These are phyloP conservation scores for Catharanthus roseus DNA, from an alignment of 257 asterid species.

Conservation along the genomic window DNA sequence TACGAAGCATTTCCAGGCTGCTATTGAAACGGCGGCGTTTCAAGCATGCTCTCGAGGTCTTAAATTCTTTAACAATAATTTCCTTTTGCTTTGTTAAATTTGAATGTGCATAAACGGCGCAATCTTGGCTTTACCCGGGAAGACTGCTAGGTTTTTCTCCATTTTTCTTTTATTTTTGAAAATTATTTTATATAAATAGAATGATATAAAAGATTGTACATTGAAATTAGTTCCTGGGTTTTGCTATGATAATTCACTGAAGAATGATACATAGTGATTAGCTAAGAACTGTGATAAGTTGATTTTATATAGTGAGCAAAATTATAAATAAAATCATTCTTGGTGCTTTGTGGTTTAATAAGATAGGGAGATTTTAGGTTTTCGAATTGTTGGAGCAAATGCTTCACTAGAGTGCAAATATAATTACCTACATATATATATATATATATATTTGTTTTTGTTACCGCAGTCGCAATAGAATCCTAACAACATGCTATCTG, in stretches of 20 bases:
- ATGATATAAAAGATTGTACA: no score
- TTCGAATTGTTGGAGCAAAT: not conserved
- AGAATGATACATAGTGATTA: not conserved
- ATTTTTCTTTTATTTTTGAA: not conserved
- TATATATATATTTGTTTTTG: no score
- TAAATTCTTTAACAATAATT: not conserved
- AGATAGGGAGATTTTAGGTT: no score
- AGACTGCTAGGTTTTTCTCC: not conserved
- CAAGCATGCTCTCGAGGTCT: conserved; percentile 30
- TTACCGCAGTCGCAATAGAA: not conserved
- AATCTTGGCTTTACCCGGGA: not conserved
- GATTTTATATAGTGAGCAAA: not conserved
- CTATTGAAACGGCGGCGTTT: conserved; percentile 24
- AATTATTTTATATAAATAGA: not conserved
- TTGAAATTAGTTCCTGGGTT: no score
- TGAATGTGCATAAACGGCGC: not conserved
- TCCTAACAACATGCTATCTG: not conserved
- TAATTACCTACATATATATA: no score
- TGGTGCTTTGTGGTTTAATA: not conserved
- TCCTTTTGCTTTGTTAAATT: not conserved
- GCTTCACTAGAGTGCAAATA: not conserved
- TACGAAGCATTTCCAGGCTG: conserved; percentile 19
- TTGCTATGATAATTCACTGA: not conserved
- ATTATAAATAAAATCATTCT: not conserved
- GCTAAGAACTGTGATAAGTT: not conserved